Percentiles rank a stretch among this genome's conserved stretches.
These are phyloP conservation scores for Cladophialophora exuberans DNA, from an alignment of 2,329 filamentous ascomycete genomes.

Conservation along the genomic window DNA sequence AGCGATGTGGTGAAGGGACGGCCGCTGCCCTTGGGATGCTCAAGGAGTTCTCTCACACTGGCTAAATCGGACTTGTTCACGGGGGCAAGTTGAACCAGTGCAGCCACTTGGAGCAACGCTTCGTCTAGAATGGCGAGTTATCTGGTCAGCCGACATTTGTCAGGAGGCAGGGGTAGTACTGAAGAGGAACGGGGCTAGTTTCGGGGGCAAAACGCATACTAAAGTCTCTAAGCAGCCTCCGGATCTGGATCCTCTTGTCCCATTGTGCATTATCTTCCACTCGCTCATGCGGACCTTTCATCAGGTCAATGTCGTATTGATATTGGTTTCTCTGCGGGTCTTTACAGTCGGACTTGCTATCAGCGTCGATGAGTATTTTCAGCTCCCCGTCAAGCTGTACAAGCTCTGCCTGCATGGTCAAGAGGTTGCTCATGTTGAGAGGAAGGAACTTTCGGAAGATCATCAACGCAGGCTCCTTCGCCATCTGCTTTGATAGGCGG, in stretches of 20 bases:
- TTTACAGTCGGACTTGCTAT: not conserved
- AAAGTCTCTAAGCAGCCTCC: constrained; percentile 14
- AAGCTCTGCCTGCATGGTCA: constrained; percentile 39
- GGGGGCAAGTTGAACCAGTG: constrained; percentile 15
- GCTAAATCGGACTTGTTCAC: constrained; percentile 9
- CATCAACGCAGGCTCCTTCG: constrained; percentile 18
- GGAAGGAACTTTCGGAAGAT: constrained; percentile 36
- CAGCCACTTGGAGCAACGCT: constrained; percentile 10
- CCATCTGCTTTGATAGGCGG: constrained; percentile 26
- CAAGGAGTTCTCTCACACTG: constrained; percentile 9
- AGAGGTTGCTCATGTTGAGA: constrained; percentile 36
- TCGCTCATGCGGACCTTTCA: constrained; percentile 10
- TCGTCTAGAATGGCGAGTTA: constrained; percentile 3
- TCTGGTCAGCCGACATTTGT: not conserved
- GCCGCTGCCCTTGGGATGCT: not conserved
- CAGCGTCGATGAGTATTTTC: not conserved
- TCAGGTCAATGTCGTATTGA: constrained; percentile 8
- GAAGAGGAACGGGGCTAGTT: not conserved
- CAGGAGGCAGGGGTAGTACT: not conserved
- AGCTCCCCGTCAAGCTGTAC: constrained; percentile 31
- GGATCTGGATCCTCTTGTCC: constrained; percentile 6
- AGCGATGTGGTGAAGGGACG: not conserved
- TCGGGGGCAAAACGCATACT: not conserved
- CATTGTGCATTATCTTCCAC: constrained; percentile 7
- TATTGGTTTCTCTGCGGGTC: constrained; percentile 2